Evolutionary conservation across 2,329 filamentous ascomycete species (phyloP), one percentile per base, ranked within the genome.

Genomic region (Diaporthe australafricana): DNA sequence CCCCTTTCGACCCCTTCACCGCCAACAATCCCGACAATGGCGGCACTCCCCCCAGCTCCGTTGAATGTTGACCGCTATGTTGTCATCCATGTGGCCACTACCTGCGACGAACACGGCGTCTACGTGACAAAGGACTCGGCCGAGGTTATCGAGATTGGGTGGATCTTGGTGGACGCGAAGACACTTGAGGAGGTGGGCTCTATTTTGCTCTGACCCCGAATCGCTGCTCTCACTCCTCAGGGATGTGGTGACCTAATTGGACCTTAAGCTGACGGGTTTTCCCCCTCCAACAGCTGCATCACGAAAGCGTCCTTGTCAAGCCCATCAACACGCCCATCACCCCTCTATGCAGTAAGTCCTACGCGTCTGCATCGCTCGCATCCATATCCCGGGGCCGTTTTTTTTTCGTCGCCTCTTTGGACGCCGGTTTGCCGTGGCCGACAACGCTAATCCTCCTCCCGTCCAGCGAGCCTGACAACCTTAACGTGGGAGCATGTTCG

Each of bases 121-220:
- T 99, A 99, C 84, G 96, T 99, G 72, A 99, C 96, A 73, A 98
- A 98, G 85, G 96, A 99, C 85, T 98, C 96, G 72, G 96, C 96
- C 74, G 96, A 99, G 87, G 96, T 99, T 77, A 99, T 99, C 83
- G 96, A 99, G 89, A 89, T 99, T 81, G 96, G 96, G 75, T 99
- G 96, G 96, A 98, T 98, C 80, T 86, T 99, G 79, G 88, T 98
- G 75, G 95, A 98, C 82, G 93, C 94, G 76, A 96, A 96, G 86
- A 93, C 90, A 75, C 93, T 95, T 78, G 95, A 98, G 78, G 95
- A 98, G 93, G 95, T 98, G 87, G 84, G 90, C 76, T 52, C 74
- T 62, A n/a, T 68, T 74, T 60, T 48, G 57, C 63, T 27, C 42
- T 20, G 17, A 60, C 68, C 63, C 52, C 45, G 35, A 60, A 48